Conservation (phyloP, 805 yeast genomes). For the Yarrowia sp. region DNA sequence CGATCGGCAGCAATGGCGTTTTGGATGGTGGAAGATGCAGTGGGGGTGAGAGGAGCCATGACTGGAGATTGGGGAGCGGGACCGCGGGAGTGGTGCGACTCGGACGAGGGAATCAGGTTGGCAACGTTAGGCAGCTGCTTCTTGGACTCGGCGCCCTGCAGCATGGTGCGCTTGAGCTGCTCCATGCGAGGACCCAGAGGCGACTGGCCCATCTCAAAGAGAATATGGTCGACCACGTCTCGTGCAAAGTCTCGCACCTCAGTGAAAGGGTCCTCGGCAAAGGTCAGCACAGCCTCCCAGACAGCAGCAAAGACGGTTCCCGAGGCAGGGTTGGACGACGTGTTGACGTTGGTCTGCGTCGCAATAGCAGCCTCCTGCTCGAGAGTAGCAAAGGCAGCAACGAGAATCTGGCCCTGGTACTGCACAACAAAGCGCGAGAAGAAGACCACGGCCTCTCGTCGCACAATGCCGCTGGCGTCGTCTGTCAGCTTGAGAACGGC, state of each 20-base stretch:
- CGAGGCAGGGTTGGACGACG: constrained; percentile 62
- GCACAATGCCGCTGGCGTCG: constrained; percentile 86
- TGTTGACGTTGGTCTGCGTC: constrained; percentile 57
- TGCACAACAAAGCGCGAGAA: constrained; percentile 70
- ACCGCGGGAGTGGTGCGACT: background rate
- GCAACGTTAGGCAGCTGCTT: background rate
- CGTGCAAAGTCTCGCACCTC: constrained; percentile 75
- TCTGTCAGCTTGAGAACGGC: constrained; percentile 65
- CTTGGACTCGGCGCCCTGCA: background rate
- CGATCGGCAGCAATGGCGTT: constrained; percentile 6
- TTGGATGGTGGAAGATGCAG: constrained; percentile 22
- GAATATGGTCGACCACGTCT: constrained; percentile 68
- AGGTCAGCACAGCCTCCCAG: constrained; percentile 79
- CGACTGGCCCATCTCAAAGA: constrained; percentile 61
- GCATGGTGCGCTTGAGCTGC: constrained; percentile 39
- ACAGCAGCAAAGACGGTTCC: constrained; percentile 82
- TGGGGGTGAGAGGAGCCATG: constrained; percentile 11
- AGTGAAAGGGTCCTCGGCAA: constrained; percentile 83
- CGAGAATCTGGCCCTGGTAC: constrained; percentile 71
- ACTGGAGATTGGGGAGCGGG: constrained; percentile 9
- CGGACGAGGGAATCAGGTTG: background rate
- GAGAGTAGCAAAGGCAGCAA: constrained; percentile 80
- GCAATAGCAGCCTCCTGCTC: constrained; percentile 72
- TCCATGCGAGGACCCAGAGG: constrained; percentile 61
- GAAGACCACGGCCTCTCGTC: constrained; percentile 79